Percentiles rank a stretch among this genome's conserved stretches.
phyloP scores from a whole-genome alignment of 169 alveolate genomes.

The Plasmodium sp. region DNA sequence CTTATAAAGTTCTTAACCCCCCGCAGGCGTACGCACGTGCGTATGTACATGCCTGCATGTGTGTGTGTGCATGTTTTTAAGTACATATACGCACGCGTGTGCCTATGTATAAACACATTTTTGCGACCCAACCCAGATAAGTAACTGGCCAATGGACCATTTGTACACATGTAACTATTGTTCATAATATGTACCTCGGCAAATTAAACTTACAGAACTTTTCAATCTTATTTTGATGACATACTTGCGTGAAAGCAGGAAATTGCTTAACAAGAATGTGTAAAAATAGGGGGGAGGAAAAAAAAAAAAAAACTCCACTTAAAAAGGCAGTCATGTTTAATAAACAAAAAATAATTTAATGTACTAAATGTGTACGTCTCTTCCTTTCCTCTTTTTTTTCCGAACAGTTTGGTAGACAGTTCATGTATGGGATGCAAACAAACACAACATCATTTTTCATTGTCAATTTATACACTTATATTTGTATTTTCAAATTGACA shows the following conservation, averaged over 20 bases:
- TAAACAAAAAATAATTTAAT: background rate
- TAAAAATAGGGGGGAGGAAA: background rate
- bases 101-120: background rate
- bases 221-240: background rate
- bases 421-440: constrained; percentile 7
- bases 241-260: background rate
- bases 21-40: background rate
- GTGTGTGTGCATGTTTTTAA: background rate
- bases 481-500: constrained; percentile 71
- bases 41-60: background rate
- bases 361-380: background rate
- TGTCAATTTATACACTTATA: constrained; percentile 54
- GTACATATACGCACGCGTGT: background rate
- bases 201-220: background rate
- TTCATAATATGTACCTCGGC: background rate
- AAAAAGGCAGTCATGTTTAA: constrained; percentile 7
- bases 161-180: background rate
- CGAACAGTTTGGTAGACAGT: background rate
- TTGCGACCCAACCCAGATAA: background rate
- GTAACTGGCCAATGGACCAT: background rate
- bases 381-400: background rate
- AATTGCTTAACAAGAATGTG: background rate
- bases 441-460: constrained; percentile 64
- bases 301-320: background rate
- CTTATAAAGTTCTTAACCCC: background rate